Percentiles rank a stretch among this genome's conserved stretches.
Conservation (phyloP, 805 yeast genomes). For the Candida jianshihensis region DNA sequence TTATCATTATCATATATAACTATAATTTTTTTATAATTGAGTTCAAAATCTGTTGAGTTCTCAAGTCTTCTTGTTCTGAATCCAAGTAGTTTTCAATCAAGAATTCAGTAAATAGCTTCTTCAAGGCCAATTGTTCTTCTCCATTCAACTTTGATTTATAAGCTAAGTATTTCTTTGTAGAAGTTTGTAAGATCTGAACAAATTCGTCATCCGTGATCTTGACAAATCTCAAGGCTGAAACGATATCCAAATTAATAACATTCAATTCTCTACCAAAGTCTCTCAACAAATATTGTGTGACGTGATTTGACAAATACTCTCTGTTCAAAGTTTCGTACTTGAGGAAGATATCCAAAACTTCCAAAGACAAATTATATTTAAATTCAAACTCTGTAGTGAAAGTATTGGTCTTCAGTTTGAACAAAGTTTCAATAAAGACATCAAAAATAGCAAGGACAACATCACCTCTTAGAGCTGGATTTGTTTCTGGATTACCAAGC, state of each 20-base stretch:
- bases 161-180: slow-evolving; percentile 66
- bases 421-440: slow-evolving; percentile 46
- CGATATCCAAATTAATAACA: slow-evolving; percentile 44
- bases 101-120: slow-evolving; percentile 24
- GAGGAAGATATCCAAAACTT: slow-evolving; percentile 55
- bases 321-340: slow-evolving; percentile 65
- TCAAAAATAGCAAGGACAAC: slow-evolving; percentile 66
- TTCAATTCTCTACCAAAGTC: slow-evolving; percentile 35
- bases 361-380: slow-evolving; percentile 35
- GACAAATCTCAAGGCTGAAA: slow-evolving; percentile 58
- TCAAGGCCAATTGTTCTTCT: slow-evolving; percentile 27
- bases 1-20: background rate
- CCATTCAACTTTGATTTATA: slow-evolving; percentile 39
- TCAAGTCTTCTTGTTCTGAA: slow-evolving; percentile 22
- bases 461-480: slow-evolving; percentile 73
- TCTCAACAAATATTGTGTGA: slow-evolving; percentile 45
- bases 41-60: slow-evolving; percentile 15
- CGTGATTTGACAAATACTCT: slow-evolving; percentile 56
- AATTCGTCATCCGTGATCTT: slow-evolving; percentile 34
- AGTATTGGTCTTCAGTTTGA: slow-evolving; percentile 10
- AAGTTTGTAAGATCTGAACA: slow-evolving; percentile 54
- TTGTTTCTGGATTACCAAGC: slow-evolving; percentile 79
- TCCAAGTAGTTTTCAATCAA: slow-evolving; percentile 10
- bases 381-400: slow-evolving; percentile 20
- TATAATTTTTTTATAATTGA: slow-evolving; percentile 20